Base-by-base conservation (phyloP, 2,329 filamentous ascomycete genomes). In the Exophiala calicioides region DNA sequence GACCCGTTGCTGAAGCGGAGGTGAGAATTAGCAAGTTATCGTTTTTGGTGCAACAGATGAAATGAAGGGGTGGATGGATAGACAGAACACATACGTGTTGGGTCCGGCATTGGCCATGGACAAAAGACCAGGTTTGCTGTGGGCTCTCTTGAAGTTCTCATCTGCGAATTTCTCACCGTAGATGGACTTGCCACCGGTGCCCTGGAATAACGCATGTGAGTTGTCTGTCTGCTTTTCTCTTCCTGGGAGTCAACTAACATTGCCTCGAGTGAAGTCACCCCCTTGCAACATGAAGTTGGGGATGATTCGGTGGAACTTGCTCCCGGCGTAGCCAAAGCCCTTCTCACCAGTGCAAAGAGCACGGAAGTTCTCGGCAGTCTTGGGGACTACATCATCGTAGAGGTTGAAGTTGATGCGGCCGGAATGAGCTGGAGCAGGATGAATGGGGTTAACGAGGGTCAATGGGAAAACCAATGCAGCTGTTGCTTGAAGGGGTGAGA, bases 341-440 rank as follows among this genome's bases (percentile, higher is more conserved):
- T 84, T 80, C 72, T 84, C 79, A 58, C 81, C 81, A 47, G 81
- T 85, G 57, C 80, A 79, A 49, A 85, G 70, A 66, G 79, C 80
- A 46, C 77, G 75, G 71, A 82, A 81, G 71, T 82, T 82, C 71
- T 85, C 81, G 50, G 79, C 73, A 46, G 91, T 96, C 82, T 86
- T 93, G 71, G 91, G 91, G 68, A 95, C 89, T 53, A 83, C 78
- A 59, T 89, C 80, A 68, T 91, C 80, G 79, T 77, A 95, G 68
- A 97, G 88, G 64, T 84, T 83, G 79, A 96, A 94, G 77, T 81
- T 86, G 79, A 97, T 87, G 68, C 86, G 85, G 65, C 86, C 89
- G 41, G 62, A 63, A 74, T 93, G 86, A 53, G 71, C 88, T 89
- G 60, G 37, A 45, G 39, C 20, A 31, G 44, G 58, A 47, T 44